These are phyloP conservation scores for Saururus chinensis DNA, from an alignment of 164 flowering plant species.

Conservation along the genomic window DNA sequence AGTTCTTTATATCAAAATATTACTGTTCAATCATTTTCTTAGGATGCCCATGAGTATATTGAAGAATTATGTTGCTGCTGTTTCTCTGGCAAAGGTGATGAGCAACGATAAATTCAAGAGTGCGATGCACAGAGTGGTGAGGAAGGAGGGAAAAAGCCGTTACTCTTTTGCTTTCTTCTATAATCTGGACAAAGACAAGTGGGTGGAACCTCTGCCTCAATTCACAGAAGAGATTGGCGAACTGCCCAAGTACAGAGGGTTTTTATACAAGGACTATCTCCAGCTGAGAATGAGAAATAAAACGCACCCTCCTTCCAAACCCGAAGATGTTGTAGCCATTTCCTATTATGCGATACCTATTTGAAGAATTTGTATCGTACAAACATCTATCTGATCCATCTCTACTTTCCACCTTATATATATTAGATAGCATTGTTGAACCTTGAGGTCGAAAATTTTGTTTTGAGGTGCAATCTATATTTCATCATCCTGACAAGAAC, in stretches of 20 bases:
- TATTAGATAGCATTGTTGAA: too few relatives aligned
- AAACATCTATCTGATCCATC: too few relatives aligned
- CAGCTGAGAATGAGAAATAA: conserved; percentile 39
- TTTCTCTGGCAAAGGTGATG: conserved; percentile 1
- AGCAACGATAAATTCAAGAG: conserved; percentile 54
- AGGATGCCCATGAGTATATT: too few relatives aligned
- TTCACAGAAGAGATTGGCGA: conserved; percentile 25
- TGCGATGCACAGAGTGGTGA: conserved; percentile 49
- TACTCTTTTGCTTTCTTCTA: conserved; percentile 41
- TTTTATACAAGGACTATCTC: conserved; percentile 39
- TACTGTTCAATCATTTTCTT: background rate
- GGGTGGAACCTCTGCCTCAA: conserved; percentile 36
- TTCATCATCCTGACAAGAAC: too few relatives aligned
- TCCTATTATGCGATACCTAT: conserved; percentile 12
- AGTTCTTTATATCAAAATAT: background rate
- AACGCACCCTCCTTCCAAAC: conserved; percentile 39
- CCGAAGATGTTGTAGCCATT: conserved; percentile 38
- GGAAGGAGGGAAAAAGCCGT: conserved; percentile 20
- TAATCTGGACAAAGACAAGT: conserved; percentile 29
- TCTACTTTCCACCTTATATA: too few relatives aligned
- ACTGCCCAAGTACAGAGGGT: conserved; percentile 35
- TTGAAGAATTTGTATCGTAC: background rate
- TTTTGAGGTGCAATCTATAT: too few relatives aligned
- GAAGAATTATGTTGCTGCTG: too few relatives aligned
- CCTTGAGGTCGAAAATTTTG: too few relatives aligned